These are phyloP conservation scores for Exidia glandulosa DNA, from an alignment of 768 basidiomycete genomes.

Conservation along the genomic window DNA sequence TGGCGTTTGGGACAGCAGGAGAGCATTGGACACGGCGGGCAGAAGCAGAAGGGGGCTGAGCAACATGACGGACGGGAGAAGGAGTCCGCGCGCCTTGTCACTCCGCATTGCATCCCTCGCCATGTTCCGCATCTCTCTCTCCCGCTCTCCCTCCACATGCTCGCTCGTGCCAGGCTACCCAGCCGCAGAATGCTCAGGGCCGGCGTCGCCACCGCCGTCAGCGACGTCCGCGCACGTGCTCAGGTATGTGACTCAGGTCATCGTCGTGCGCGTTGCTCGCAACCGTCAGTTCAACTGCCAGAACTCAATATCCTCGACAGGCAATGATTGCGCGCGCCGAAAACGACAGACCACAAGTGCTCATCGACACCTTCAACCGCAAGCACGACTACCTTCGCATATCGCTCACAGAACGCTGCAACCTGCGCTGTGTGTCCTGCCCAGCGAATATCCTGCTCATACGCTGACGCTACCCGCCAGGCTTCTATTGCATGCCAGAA, in stretches of 20 bases:
- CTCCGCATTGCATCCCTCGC: too few species aligned
- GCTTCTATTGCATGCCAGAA: constrained; percentile 87
- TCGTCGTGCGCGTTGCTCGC: too few species aligned
- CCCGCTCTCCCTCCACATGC: too few species aligned
- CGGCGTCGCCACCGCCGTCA: background rate
- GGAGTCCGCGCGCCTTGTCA: too few species aligned
- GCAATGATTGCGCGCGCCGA: background rate
- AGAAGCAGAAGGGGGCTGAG: background rate
- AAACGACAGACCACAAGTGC: constrained; percentile 18
- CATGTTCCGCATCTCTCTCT: too few species aligned
- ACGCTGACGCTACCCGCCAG: constrained; percentile 29
- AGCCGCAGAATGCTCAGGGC: background rate
- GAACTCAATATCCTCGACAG: too few species aligned
- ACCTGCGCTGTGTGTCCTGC: constrained; percentile 56
- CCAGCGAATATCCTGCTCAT: background rate
- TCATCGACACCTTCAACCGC: constrained; percentile 58
- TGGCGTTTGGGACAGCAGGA: background rate
- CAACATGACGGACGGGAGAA: too few species aligned
- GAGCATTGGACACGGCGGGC: background rate
- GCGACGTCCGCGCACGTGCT: background rate
- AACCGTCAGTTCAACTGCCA: too few species aligned
- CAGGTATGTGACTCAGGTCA: too few species aligned
- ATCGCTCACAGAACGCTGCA: constrained; percentile 77
- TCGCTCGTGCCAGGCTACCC: background rate
- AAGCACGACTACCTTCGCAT: constrained; percentile 83